These are phyloP conservation scores for Calonectria multiphialidica DNA, from an alignment of 2,329 filamentous ascomycete species.

Conservation along the genomic window DNA sequence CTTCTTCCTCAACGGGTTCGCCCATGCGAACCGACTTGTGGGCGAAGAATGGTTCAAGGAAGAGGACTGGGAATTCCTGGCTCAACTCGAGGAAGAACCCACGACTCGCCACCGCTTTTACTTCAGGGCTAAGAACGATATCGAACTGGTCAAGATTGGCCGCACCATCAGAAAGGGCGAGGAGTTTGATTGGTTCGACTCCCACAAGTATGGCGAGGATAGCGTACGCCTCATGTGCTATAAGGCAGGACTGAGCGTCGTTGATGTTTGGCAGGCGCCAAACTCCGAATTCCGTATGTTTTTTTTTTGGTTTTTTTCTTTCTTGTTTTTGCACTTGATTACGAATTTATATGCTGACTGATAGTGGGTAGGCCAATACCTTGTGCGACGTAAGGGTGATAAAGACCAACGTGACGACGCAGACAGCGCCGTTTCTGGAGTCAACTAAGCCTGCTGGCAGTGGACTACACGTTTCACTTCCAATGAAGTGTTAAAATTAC, in stretches of 20 bases:
- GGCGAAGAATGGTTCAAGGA: conserved; percentile 50
- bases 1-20: conserved; percentile 56
- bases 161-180: conserved; percentile 46
- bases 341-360: conserved; percentile 34
- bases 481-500: conserved; percentile 33
- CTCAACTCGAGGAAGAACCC: conserved; percentile 50
- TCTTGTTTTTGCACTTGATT: background rate
- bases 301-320: background rate
- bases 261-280: conserved; percentile 51
- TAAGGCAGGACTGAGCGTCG: conserved; percentile 52
- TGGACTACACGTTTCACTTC: conserved; percentile 21
- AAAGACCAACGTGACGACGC: conserved; percentile 49
- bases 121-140: conserved; percentile 50
- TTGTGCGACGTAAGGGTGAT: conserved; percentile 48
- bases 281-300: conserved; percentile 54
- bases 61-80: conserved; percentile 53
- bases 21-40: conserved; percentile 51
- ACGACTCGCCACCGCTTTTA: conserved; percentile 56
- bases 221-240: conserved; percentile 54
- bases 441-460: conserved; percentile 31
- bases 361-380: conserved; percentile 50
- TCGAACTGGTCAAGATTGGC: conserved; percentile 42
- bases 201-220: conserved; percentile 54
- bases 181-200: conserved; percentile 58
- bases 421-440: conserved; percentile 53